Evolutionary conservation across 148 eudicot genomes (phyloP), one percentile per base, ranked within the genome.

Genomic region (Suaeda aralocaspica): DNA sequence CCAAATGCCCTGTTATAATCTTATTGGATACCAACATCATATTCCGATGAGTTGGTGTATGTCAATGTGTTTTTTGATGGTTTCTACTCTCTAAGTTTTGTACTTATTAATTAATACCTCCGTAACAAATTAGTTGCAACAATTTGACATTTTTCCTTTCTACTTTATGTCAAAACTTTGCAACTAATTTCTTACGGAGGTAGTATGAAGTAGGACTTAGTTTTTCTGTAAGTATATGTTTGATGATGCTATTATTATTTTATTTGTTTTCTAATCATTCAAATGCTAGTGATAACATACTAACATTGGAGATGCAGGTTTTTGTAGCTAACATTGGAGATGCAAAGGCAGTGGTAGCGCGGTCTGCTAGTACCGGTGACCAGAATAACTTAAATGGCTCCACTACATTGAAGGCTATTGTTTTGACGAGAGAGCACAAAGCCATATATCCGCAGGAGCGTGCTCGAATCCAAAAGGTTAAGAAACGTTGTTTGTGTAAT

Each of bases 261-360:
- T 55, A 26, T 45, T 58, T 29, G 14, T 30, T 57, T 42, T 26
- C 64, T 14, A 58, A 34, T 51, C 55, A 39, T 6, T 36, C 2
- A 76, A 28, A 61, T 36, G 42, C 28, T 15, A n/a, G n/a, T n/a
- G n/a, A n/a, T n/a, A n/a, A n/a, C n/a, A n/a, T n/a, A n/a, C n/a
- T n/a, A n/a, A n/a, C n/a, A n/a, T n/a, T n/a, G n/a, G n/a, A n/a
- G 16, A 13, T 57, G 12, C 55, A 91, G 97, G 92, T 91, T 67
- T 91, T 91, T 82, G 88, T 88, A 56, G 94, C 97, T 66, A 91
- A 91, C 72, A 81, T 91, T 83, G 97, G 97, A 58, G 97, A 91
- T 83, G 97, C 97, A 73, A 91, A 88, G 78, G 97, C 97, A 46
- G 89, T 91, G 74, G 85, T 88, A 60, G 97, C 89, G 22, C 78